These are phyloP conservation scores for Ogataea degrootiae DNA, from an alignment of 805 yeast species.

Conservation along the genomic window DNA sequence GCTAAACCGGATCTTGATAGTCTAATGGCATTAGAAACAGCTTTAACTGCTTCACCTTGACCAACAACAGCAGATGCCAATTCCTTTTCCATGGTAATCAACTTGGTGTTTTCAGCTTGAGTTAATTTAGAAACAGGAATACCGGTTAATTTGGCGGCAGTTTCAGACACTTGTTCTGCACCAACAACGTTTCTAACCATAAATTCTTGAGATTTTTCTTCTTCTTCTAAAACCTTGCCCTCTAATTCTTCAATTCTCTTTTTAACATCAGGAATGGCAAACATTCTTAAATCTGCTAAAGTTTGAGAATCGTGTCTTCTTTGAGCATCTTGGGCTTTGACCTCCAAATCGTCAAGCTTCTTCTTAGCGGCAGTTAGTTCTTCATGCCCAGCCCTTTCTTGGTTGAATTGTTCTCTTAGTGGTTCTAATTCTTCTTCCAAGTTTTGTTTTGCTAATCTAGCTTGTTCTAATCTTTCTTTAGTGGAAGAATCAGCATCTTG, in stretches of 20 bases:
- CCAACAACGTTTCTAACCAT: constrained; percentile 89
- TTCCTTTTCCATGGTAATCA: constrained; percentile 90
- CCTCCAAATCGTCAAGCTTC: constrained; percentile 86
- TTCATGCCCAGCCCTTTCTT: constrained; percentile 88
- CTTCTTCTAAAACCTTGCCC: constrained; percentile 69
- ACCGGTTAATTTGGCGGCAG: constrained; percentile 65
- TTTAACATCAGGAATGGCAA: constrained; percentile 92
- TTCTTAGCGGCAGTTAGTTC: constrained; percentile 85
- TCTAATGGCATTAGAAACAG: constrained; percentile 93
- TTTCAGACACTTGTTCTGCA: constrained; percentile 50
- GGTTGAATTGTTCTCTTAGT: constrained; percentile 74
- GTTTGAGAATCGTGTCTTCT: constrained; percentile 93
- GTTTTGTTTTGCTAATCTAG: constrained; percentile 73
- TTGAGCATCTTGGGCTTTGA: constrained; percentile 93
- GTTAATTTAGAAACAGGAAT: constrained; percentile 93
- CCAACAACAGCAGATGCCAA: constrained; percentile 85
- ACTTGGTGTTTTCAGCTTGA: constrained; percentile 90
- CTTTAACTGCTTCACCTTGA: constrained; percentile 91
- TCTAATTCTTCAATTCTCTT: constrained; percentile 74
- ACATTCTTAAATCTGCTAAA: constrained; percentile 93
- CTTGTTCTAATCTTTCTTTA: constrained; percentile 77
- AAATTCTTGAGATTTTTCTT: constrained; percentile 40
- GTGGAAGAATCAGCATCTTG: constrained; percentile 79
- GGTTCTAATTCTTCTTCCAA: constrained; percentile 84
- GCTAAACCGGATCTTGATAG: constrained; percentile 91